phyloP scores from a whole-genome alignment of 257 asterid genomes.

The Salvia rosmarinus region DNA sequence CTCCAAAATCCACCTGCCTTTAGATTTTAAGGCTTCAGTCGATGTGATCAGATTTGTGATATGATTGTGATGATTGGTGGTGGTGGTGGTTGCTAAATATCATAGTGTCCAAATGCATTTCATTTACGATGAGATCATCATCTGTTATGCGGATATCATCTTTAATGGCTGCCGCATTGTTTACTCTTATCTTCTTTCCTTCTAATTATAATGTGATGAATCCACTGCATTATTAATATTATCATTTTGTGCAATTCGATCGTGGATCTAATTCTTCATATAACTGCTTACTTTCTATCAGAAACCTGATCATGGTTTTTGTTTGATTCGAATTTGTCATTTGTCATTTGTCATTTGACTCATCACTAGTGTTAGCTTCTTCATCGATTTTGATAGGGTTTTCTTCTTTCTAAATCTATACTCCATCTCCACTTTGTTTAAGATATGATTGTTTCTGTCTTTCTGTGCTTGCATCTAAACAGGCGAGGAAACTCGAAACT shows the following conservation, averaged over 20 bases:
- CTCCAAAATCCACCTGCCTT: background rate
- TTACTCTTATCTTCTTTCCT: conserved; percentile 8
- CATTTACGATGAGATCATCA: conserved; percentile 16
- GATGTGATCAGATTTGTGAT: conserved; percentile 23
- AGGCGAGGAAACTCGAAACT: conserved; percentile 96
- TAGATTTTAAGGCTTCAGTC: conserved; percentile 29
- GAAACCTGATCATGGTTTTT: background rate
- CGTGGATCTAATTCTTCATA: conserved; percentile 29
- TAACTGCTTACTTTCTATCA: background rate
- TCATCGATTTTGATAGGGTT: conserved; percentile 15
- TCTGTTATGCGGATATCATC: conserved; percentile 12
- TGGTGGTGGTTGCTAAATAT: conserved; percentile 10
- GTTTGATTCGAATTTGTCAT: background rate
- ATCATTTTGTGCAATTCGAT: background rate
- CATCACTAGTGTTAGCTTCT: conserved; percentile 16
- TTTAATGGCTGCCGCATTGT: conserved; percentile 12
- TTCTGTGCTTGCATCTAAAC: conserved; percentile 20
- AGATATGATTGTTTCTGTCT: background rate
- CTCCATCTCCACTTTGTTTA: conserved; percentile 19
- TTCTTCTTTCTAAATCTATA: background rate
- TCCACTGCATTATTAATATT: background rate
- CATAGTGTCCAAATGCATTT: conserved; percentile 3
- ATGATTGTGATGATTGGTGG: conserved; percentile 12
- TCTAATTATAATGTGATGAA: conserved; percentile 7
- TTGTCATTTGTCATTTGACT: background rate